Evolutionary conservation across 2,329 filamentous ascomycete genomes (phyloP).

Genomic region (Elsinoe necatrix): DNA sequence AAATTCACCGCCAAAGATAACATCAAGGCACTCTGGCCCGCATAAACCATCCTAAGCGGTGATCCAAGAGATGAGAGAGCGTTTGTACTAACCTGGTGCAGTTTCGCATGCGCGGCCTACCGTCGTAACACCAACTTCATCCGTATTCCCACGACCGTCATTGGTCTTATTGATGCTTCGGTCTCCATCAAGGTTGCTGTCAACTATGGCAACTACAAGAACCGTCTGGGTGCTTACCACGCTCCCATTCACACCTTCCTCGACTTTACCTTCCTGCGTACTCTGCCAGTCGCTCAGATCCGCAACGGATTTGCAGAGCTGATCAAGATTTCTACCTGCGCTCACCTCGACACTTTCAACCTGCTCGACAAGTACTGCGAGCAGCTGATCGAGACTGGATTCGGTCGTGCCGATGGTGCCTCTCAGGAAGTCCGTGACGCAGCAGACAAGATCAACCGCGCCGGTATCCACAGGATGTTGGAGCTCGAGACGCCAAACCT

Average conservation of each 20-base stretch:
- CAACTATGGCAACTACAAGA: conserved; percentile 70
- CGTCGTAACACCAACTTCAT: conserved; percentile 66
- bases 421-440: conserved; percentile 49
- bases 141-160: conserved; percentile 64
- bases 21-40: conserved; percentile 44
- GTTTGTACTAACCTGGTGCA: conserved; percentile 28
- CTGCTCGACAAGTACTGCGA: conserved; percentile 62
- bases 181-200: conserved; percentile 73
- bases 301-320: conserved; percentile 66
- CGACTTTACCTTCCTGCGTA: conserved; percentile 64
- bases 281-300: conserved; percentile 58
- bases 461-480: conserved; percentile 63
- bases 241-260: conserved; percentile 64
- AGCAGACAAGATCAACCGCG: conserved; percentile 59
- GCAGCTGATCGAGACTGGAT: conserved; percentile 55
- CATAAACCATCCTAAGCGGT: conserved; percentile 27
- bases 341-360: conserved; percentile 57
- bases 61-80: conserved; percentile 18
- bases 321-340: conserved; percentile 67
- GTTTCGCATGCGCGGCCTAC: conserved; percentile 63
- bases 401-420: conserved; percentile 53
- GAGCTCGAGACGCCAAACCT: conserved; percentile 65
- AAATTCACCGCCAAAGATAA: conserved; percentile 35
- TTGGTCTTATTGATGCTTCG: conserved; percentile 65
- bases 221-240: conserved; percentile 64